Evolutionary conservation across 441 rosid species (phyloP).

Genomic region (Pelargonium cotyledonis): DNA sequence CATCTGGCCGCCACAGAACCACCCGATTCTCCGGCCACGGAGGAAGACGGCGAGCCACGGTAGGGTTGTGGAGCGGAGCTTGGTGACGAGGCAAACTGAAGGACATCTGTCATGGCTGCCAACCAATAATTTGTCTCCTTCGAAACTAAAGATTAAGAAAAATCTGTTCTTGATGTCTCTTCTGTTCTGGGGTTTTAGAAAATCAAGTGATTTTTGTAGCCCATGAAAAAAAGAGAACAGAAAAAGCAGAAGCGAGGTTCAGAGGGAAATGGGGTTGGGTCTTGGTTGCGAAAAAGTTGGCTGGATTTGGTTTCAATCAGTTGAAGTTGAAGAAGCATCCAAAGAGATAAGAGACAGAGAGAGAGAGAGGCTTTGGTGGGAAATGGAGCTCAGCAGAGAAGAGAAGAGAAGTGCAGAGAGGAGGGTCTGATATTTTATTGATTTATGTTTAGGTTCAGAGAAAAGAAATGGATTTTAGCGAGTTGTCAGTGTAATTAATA

Average conservation of each 20-base stretch:
- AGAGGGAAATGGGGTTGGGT: neutral
- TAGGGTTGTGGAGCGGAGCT: neutral
- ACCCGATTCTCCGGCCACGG: no score
- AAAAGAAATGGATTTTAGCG: no score
- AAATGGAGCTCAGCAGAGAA: neutral
- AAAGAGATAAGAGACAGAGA: neutral
- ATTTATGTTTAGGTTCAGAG: no score
- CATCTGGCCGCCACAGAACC: no score
- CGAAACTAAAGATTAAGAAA: neutral
- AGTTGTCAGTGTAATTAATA: no score
- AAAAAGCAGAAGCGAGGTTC: neutral
- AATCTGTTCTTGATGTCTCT: neutral
- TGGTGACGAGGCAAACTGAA: neutral
- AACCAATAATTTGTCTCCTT: no score
- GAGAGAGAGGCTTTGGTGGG: constrained; percentile 1
- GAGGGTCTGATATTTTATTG: no score
- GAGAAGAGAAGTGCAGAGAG: no score
- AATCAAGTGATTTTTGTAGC: no score
- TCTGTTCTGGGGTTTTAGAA: neutral
- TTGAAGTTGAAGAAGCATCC: neutral
- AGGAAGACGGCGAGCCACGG: neutral
- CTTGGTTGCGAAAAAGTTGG: neutral
- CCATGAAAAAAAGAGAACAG: neutral
- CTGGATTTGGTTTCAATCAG: neutral
- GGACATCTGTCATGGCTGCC: neutral